Base-by-base conservation (phyloP, 345 rosid species). In the Geranium brycei region DNA sequence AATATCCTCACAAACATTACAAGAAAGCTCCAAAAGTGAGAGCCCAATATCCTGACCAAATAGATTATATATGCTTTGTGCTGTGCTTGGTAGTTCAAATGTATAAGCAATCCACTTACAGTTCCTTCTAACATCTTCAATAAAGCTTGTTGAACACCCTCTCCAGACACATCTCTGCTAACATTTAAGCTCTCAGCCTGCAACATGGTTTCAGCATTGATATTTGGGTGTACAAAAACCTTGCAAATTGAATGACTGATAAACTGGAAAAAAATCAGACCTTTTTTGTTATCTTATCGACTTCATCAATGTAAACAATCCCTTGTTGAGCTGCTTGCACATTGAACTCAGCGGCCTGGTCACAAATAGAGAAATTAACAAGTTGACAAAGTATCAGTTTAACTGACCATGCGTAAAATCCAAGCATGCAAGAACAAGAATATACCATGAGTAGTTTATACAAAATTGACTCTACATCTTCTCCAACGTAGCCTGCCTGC, bases 401-500 rank as follows among this genome's bases (percentile, higher is more conserved):
- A 47, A 15, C 7, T 15, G 28, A 14, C 28, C 13, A 23, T 55
- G 16, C 32, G 3, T 17, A 65, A 32, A 65, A 0, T 19, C 12
- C 23, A 8, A n/a, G 31, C 28, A 40, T 31, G 19, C 4, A 62
- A 28, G 47, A 8, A 32, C 16, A 8, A 11, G 31, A 35, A 62
- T 69, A 62, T 87, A 92, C 98, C 81, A 71, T 67, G 55, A 92
- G 87, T 71, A 89, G 78, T 69, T 92, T 89, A 79, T 92, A 81
- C 71, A 92, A 72, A 69, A 92, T 87, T 53, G 98, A 92, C 73
- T 92, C 98, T 61, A 92, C 97, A 84, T 92, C 97, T 57, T 92
- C 98, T 62, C 98, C 95, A 66, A 89, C 98, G 70, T 92, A 89
- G 66, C 98, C 97, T 64, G 98, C 98, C 97, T 89, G 83, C 67